Base-by-base conservation (phyloP, 1,284 basidiomycete species). In the Erythrobasidium hasegawianum region DNA sequence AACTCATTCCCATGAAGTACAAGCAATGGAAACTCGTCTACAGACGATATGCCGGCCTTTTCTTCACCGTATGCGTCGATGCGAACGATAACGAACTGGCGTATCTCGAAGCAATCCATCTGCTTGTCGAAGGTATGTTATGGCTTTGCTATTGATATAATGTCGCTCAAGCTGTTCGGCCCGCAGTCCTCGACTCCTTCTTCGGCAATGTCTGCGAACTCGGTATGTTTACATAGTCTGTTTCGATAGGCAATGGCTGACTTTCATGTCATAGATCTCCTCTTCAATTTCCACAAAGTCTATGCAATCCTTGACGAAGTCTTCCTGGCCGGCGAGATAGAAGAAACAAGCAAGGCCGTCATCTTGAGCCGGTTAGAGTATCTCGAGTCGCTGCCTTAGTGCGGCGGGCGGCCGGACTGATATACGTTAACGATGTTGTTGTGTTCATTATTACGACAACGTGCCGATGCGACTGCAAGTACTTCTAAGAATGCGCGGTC, bases 231-330 rank as follows among this genome's bases (percentile, higher is more conserved):
- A 13, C n/a, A 24, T 3, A 2, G 14, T 16, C 5, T 26, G 26
- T 11, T 7, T 55, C 54, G 13, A 57, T 2, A 40, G 50, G 16
- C 50, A 24, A 49, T 47, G 43, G 22, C 43, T 47, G 4, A 47
- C 43, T 8, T 47, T 24, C 43, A 7, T 57, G n/a, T n/a, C n/a
- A n/a, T 24, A 18, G 84, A 98, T 75, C 83, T 98, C 1, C 95
- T 98, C 1, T 98, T 97, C 81, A 97, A 97, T 75, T 98, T 98
- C 78, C 97, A 97, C 81, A 97, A 97, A 88, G 92, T 95, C 9
- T 97, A 97, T 73, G 91, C 96, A 0, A 97, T 98, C 64, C 82
- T 98, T 64, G 96, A 98, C 77, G 95, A 98, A 76, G 90, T 97
- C 53, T 97, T 98, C 80, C 82, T 98, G n/a, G 95, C 95, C 1